Evolutionary conservation across 768 basidiomycete genomes (phyloP).

Genomic region (Kwoniella sp.): DNA sequence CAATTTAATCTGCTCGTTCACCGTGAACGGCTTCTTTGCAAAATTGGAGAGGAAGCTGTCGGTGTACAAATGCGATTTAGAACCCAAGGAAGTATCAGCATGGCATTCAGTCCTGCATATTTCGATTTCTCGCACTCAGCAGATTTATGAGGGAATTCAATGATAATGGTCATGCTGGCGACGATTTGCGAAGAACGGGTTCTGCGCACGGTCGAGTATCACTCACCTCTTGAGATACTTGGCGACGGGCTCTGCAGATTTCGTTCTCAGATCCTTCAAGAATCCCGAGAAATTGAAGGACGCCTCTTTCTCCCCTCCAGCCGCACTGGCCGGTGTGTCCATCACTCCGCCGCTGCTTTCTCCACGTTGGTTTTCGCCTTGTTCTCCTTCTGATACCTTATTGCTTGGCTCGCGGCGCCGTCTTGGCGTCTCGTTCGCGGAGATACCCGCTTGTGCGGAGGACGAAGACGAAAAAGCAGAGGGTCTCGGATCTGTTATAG

Average conservation of each 20-base stretch:
- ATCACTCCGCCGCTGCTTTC: not conserved
- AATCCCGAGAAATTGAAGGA: conserved; percentile 91
- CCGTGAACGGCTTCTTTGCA: conserved; percentile 84
- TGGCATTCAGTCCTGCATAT: not conserved
- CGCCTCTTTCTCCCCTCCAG: conserved; percentile 21
- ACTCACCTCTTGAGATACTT: conserved; percentile 93
- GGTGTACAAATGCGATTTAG: not conserved
- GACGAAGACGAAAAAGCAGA: conserved; percentile 6
- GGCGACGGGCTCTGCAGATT: conserved; percentile 85
- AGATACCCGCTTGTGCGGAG: not conserved
- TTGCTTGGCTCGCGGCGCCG: not conserved
- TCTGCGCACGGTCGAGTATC: not conserved
- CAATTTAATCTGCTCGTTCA: conserved; percentile 90
- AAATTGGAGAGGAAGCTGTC: conserved; percentile 89
- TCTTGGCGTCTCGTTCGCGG: not conserved
- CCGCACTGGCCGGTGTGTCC: not conserved
- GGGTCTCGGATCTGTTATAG: not conserved
- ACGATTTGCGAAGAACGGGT: no score
- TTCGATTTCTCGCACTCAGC: no score
- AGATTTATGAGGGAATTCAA: no score
- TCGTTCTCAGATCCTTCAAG: conserved; percentile 88
- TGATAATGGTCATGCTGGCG: no score
- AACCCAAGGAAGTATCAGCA: not conserved
- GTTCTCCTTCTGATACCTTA: not conserved
- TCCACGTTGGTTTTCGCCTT: not conserved